Percentiles rank a stretch among this genome's conserved stretches.
These are phyloP conservation scores for Acer negundo DNA, from an alignment of 345 rosid species.

Conservation along the genomic window DNA sequence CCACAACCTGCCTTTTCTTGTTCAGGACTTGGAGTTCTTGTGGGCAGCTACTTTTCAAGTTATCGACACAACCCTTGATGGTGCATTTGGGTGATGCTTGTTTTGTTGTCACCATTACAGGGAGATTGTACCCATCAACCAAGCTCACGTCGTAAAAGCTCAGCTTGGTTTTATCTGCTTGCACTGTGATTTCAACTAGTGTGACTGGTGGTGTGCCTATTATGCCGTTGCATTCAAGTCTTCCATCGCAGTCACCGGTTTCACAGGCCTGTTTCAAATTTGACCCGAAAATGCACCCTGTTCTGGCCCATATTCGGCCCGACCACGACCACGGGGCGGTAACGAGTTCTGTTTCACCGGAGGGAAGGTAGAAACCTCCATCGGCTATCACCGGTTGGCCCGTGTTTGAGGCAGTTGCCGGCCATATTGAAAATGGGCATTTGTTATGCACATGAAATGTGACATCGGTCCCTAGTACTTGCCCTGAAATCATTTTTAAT, in stretches of 20 bases:
- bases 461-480: conserved; percentile 40
- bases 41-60: conserved; percentile 55
- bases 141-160: conserved; percentile 75
- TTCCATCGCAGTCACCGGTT: conserved; percentile 80
- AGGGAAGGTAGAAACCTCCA: conserved; percentile 73
- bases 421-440: conserved; percentile 83
- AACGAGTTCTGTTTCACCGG: conserved; percentile 39
- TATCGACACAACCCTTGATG: conserved; percentile 53
- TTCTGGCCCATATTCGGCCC: conserved; percentile 86
- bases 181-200: conserved; percentile 54
- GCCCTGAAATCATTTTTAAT: conserved; percentile 36
- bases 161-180: conserved; percentile 46
- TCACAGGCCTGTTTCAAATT: conserved; percentile 68
- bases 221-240: conserved; percentile 64
- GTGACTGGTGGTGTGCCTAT: conserved; percentile 84
- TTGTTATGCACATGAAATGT: conserved; percentile 72
- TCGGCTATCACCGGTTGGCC: conserved; percentile 68
- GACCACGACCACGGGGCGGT: conserved; percentile 65
- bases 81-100: conserved; percentile 46
- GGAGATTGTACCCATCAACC: conserved; percentile 83
- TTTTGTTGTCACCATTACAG: conserved; percentile 45
- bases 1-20: conserved; percentile 54
- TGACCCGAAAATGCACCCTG: conserved; percentile 63
- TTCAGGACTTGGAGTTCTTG: conserved; percentile 58
- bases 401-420: conserved; percentile 74